Conservation (phyloP, 805 yeast species). For the Wickerhamomyces sydowiorum region DNA sequence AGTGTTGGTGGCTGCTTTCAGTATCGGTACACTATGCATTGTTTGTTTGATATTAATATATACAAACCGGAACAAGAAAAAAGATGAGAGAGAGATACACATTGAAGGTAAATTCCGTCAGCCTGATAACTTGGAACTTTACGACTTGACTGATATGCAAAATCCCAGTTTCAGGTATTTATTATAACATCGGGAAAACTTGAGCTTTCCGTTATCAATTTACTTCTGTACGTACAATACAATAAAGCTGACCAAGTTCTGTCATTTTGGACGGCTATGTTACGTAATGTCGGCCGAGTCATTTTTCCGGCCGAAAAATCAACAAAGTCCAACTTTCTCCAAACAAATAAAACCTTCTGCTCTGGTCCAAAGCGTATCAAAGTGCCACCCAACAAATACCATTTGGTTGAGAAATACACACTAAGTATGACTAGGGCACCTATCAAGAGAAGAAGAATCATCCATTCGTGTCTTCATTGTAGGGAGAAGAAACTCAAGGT, state of each 20-base stretch:
- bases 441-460: neutral
- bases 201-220: too few species aligned
- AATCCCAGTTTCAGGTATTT: neutral
- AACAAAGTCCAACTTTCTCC: too few species aligned
- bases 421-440: neutral
- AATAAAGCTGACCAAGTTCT: too few species aligned
- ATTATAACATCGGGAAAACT: too few species aligned
- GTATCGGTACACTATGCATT: neutral
- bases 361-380: too few species aligned
- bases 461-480: neutral
- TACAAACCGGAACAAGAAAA: constrained; percentile 1
- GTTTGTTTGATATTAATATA: constrained; percentile 3
- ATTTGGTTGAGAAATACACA: too few species aligned
- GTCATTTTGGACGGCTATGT: neutral
- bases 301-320: neutral
- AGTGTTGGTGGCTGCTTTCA: constrained; percentile 15
- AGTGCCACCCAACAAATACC: too few species aligned
- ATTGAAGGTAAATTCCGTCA: constrained; percentile 1
- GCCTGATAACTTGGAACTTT: constrained; percentile 5
- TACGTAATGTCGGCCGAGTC: neutral
- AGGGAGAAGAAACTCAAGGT: neutral
- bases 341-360: too few species aligned
- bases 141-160: constrained; percentile 9
- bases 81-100: constrained; percentile 1
- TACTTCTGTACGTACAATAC: too few species aligned